phyloP scores from a whole-genome alignment of 225 moss, liverwort and hornwort species.

The Bryoerythrophyllum caledonicum region DNA sequence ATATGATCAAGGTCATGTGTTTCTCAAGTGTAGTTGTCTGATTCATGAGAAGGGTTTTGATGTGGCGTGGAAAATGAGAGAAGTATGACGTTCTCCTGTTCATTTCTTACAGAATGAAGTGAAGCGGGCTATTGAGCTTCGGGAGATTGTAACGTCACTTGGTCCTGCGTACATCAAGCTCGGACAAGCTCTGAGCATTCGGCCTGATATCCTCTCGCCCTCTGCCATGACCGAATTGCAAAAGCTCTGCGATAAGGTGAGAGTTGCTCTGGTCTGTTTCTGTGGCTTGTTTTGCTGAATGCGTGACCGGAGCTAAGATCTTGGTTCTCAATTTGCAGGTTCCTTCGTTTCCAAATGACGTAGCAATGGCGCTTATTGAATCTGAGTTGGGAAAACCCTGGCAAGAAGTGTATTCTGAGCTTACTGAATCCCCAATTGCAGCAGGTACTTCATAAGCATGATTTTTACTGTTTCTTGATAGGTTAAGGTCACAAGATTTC shows the following conservation, averaged over 20 bases:
- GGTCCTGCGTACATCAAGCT: slow-evolving; percentile 99
- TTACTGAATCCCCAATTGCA: slow-evolving; percentile 89
- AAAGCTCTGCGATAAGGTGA: slow-evolving; percentile 99
- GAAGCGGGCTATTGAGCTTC: slow-evolving; percentile 89
- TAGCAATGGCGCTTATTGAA: slow-evolving; percentile 91
- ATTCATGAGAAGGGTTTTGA: neutral
- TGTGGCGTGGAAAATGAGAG: neutral
- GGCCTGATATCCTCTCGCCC: slow-evolving; percentile 96
- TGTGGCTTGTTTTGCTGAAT: slow-evolving; percentile 6
- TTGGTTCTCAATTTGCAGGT: slow-evolving; percentile 53
- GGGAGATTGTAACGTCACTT: slow-evolving; percentile 95
- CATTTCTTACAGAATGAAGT: slow-evolving; percentile 79
- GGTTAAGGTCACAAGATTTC: neutral
- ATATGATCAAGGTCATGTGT: too few species aligned
- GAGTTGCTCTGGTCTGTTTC: neutral
- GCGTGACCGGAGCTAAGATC: neutral
- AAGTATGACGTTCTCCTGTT: slow-evolving; percentile 8
- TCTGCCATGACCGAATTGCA: slow-evolving; percentile 98
- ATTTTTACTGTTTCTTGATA: neutral
- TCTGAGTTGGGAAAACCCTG: slow-evolving; percentile 90
- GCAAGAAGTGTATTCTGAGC: slow-evolving; percentile 87
- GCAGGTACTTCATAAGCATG: slow-evolving; percentile 60
- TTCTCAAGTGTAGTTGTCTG: too few species aligned
- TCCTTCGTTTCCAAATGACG: slow-evolving; percentile 84
- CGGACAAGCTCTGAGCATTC: slow-evolving; percentile 95